Conservation (phyloP, 1,284 basidiomycete genomes). For the Erythrobasidium hasegawianum region DNA sequence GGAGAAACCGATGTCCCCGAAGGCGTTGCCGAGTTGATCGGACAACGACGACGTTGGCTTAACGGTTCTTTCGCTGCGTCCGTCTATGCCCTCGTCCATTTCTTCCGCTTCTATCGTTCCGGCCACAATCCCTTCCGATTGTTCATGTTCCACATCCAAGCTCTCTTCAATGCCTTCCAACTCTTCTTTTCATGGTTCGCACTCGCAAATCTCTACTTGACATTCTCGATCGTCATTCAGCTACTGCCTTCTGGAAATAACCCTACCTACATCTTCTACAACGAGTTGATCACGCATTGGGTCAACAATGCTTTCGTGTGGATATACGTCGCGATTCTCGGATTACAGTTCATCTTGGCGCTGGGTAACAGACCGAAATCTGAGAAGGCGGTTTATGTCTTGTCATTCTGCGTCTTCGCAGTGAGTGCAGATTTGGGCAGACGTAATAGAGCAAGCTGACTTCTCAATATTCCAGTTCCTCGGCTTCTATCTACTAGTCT, state of each 20-base stretch:
- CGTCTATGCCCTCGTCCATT: constrained; percentile 90
- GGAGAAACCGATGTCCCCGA: constrained; percentile 46
- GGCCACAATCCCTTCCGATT: constrained; percentile 59
- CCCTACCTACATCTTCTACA: constrained; percentile 66
- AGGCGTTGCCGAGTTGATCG: constrained; percentile 71
- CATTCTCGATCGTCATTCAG: constrained; percentile 93
- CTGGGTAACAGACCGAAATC: constrained; percentile 94
- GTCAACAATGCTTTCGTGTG: constrained; percentile 42
- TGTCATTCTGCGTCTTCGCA: constrained; percentile 67
- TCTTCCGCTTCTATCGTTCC: constrained; percentile 82
- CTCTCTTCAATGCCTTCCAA: constrained; percentile 25
- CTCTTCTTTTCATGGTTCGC: constrained; percentile 93
- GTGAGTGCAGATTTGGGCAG: constrained; percentile 37
- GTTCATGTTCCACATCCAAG: constrained; percentile 36
- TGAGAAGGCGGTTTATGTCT: constrained; percentile 73
- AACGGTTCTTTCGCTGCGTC: constrained; percentile 97
- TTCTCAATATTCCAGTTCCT: constrained; percentile 52
- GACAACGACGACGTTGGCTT: constrained; percentile 57
- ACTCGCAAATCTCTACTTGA: constrained; percentile 88
- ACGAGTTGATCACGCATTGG: constrained; percentile 47
- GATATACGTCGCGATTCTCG: constrained; percentile 30
- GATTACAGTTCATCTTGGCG: constrained; percentile 73
- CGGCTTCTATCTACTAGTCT: constrained; percentile 73
- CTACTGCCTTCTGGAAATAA: constrained; percentile 59
- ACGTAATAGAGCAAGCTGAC: neutral